These are phyloP conservation scores for Macaranga tanarius DNA, from an alignment of 441 rosid genomes.

Conservation along the genomic window DNA sequence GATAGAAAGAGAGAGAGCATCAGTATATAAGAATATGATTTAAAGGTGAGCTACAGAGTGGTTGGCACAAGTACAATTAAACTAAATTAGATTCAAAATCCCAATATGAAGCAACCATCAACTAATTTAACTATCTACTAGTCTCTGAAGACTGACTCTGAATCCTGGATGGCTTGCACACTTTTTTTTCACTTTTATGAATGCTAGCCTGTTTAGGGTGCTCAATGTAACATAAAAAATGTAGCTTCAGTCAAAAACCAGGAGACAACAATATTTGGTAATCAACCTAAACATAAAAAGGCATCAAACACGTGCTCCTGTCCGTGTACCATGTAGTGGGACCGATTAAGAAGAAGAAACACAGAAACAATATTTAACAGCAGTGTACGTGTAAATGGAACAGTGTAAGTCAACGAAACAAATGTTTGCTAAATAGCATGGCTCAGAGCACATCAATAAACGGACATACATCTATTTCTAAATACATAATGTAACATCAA, in stretches of 20 bases:
- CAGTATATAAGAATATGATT: not conserved
- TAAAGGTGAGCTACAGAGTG: not conserved
- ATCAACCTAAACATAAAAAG: not conserved
- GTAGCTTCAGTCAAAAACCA: not conserved
- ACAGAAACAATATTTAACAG: not conserved
- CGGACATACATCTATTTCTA: not conserved
- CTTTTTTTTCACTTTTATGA: not conserved
- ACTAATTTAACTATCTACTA: not conserved
- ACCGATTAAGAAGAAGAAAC: slow-evolving; percentile 1
- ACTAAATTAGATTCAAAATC: not conserved
- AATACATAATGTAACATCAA: not conserved
- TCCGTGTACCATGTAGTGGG: not conserved
- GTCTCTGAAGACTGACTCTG: not conserved
- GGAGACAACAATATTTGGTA: not conserved
- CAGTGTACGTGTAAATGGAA: not conserved
- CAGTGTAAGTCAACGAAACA: not conserved
- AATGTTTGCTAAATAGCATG: not conserved
- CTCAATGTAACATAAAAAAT: not conserved
- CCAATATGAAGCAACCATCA: not conserved
- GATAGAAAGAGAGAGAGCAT: not conserved
- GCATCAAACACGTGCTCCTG: not conserved
- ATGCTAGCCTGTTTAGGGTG: not conserved
- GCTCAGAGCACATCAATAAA: not conserved
- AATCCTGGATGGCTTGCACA: not conserved
- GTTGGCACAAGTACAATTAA: not conserved